Evolutionary conservation across 306 rosid species (phyloP), one percentile per base, ranked within the genome.

Genomic region (Trichosanthes truncata): DNA sequence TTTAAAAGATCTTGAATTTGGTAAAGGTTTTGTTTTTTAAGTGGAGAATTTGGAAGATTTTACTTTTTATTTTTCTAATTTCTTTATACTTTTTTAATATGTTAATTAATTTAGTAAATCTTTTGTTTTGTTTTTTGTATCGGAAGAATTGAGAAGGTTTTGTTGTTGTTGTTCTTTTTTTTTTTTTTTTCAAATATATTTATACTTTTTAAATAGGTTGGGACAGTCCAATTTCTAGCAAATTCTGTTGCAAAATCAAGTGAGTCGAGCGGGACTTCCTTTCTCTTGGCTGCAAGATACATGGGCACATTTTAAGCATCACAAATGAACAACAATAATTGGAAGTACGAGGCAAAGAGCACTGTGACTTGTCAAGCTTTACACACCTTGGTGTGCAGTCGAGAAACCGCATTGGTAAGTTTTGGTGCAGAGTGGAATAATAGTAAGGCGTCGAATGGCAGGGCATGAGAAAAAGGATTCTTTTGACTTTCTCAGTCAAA

Each of bases 401-500:
- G 35, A 92, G 90, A 84, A 92, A 91, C 66, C 71, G 88, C 97
- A 95, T 92, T 1, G 98, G 92, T 76, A 95, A 84, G 78, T 91
- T 76, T 33, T 25, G 69, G 81, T 95, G 98, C 84, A 92, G 82
- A 79, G 87, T 83, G 51, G 98, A n/a, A n/a, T n/a, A 91, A 82
- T 95, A 95, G 86, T 90, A 92, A 15, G 98, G 97, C 29, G 98
- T 92, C 36, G 98, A 90, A 59, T 95, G 98, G 79, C 98, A 95
- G 66, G 97, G 98, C 81, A 89, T 92, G 78, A 95, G 84, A 86
- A 92, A 95, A 72, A 92, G 87, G 61, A 95, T 66, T 45, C 90
- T 90, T 80, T 79, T 76, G 61, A 95, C 96, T 78, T 89, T 91
- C 82, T 81, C 91, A 48, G 81, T 57, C 46, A 7, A 76, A 76